Base-by-base conservation (phyloP, 2,329 filamentous ascomycete genomes). In the Botrytis medusae region DNA sequence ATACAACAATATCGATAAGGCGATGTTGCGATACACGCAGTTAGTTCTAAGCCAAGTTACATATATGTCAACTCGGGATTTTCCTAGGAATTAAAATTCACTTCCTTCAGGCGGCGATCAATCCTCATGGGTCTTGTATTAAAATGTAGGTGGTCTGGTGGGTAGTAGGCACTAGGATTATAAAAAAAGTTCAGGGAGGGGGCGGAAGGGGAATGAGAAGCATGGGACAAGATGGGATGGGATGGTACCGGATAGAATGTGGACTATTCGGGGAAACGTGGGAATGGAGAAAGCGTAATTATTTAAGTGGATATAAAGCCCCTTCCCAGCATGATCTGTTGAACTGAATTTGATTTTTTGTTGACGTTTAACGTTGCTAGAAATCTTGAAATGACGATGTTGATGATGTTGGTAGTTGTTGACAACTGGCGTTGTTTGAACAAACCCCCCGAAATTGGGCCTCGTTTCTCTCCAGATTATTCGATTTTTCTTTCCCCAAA, bases 1-100 rank as follows among this genome's bases (percentile, higher is more conserved):
- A 44, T 46, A 57, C 44, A 40, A 72, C 48, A 72, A 72, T 72
- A 72, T 69, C 71, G 63, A 72, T 72, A 72, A 68, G 71, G 71
- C 62, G 42, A 57, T 69, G 37, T 72, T 72, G 57, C 68, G 25
- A 70, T n/a, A 62, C n/a, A 46, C 65, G 40, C 46, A 42, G 34
- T 25, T 57, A 42, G 34, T 25, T 57, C 65, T 12, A 42, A 42
- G 61, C 22, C 61, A 57, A 65, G 46, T 34, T 51, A 71, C 44
- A 51, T 72, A 65, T 68, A 48, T 61, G 18, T 54, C 42, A 67
- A 65, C 25, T 54, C 34, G 20, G 44, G n/a, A 46, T 46, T 60
- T 69, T 60, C 62, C 62, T 57, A 32, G 37, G 22, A 68, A 69
- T 32, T 48, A 68, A 61, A 37, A 29, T 16, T 29, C 62, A 69